Base-by-base conservation (phyloP, 805 yeast species). In the Ogataea allantospora region DNA sequence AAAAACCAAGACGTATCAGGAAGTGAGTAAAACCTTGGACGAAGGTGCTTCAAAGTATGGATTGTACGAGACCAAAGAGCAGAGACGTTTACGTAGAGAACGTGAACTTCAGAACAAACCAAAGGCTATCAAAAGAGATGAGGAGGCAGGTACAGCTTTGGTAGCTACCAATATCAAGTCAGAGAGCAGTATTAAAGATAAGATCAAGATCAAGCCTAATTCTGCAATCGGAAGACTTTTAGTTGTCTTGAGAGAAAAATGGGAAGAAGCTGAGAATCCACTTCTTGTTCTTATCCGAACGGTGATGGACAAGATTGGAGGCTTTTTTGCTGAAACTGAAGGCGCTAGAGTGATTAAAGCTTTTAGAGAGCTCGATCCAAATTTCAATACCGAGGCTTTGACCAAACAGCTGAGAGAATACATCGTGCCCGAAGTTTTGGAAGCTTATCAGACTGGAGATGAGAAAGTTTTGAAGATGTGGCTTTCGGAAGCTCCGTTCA, bases 401-500 rank as follows among this genome's bases (percentile, higher is more conserved):
- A 75, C 82, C 46, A 78, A 74, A 50, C 89, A 91, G 42, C 72
- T 91, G 55, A 83, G 98, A 62, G 91, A 88, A 56, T 93, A 81
- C 65, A 86, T 93, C 46, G 78, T 93, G 40, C 99, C 99, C 8
- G 99, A 93, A 63, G 78, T 93, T 23, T 70, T 93, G 55, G 99
- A 93, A 57, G 97, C 98, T 6, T 89, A 88, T 65, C 87, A 87
- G 43, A 83, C 83, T 51, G 96, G 96, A 48, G 97, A 93, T 53
- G 91, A 81, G 47, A 73, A 72, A 34, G 81, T 81, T 14, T 73
- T 93, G 60, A 86, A 89, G 63, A 68, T 71, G 53, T 93, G 99
- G 99, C 77, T 93, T 43, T 82, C 95, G 33, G 99, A 93, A 66
- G 98, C 98, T 19, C 97, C 99, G 29, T 91, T 67, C 68, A 91